Base-by-base conservation (phyloP, 257 asterid species). In the Penstemon barbatus region DNA sequence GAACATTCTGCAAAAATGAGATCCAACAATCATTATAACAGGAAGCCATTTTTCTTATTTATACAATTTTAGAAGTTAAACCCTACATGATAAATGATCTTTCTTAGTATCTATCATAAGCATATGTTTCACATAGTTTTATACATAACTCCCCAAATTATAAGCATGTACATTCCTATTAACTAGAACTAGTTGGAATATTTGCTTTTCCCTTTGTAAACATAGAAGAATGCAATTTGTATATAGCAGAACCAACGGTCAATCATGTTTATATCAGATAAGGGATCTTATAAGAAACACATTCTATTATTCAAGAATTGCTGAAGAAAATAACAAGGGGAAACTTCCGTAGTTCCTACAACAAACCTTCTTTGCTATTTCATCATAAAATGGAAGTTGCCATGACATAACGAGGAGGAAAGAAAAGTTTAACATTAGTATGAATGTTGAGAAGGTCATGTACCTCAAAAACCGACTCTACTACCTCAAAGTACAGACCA, bases 401-500 rank as follows among this genome's bases (percentile, higher is more conserved):
- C 66, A 57, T 36, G 56, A 38, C 57, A 42, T 57, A 37, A 53
- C 70, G 19, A 37, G 58, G 45, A 46, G 48, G 65, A 18, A 42
- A 39, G 36, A 51, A 40, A 9, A 13, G 45, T 15, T 56, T 42
- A 7, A 61, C 45, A 41, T 56, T 43, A 58, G 74, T 11, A 42
- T 33, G 54, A 78, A 40, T n/a, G 4, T 8, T 64, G n/a, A 69
- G 56, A 71, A 56, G 57, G 25, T 48, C 19, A 65, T 46, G 72
- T 69, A 94, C 99, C 97, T 91, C 71, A 77, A 91, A 89, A 70
- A 91, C 82, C 19, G 85, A 70, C 71, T 81, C 81, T 8, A 81
- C 95, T 57, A 84, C 86, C 66, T 87, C 83, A 66, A 78, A 77
- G 82, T 90, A 90, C 49, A 25, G 85, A 54, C 97, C 99, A 55